A percentile compares a stretch with the other conserved stretches of the same genome.
These are phyloP conservation scores for Cudoniella acicularis DNA, from an alignment of 495 filamentous ascomycete species.

Conservation along the genomic window DNA sequence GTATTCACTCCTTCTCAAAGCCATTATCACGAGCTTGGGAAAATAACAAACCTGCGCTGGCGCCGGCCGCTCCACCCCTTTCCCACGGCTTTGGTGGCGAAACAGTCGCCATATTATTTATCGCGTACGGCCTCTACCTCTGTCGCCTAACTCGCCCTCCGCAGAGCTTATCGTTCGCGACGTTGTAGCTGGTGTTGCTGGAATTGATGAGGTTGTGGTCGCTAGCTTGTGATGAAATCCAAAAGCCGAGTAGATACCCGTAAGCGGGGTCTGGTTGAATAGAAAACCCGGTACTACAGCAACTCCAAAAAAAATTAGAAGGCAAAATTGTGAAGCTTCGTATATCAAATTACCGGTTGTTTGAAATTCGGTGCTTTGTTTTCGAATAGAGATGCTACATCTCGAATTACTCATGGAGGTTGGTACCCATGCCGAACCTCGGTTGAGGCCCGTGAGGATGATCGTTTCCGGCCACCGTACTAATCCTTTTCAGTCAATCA, in stretches of 20 bases:
- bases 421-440: background rate
- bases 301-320: background rate
- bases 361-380: no score
- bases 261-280: background rate
- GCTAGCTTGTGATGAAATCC: background rate
- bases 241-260: background rate
- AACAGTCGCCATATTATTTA: slow-evolving; percentile 17
- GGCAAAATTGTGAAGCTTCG: no score
- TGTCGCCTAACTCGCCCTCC: background rate
- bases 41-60: slow-evolving; percentile 49
- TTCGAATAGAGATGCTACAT: background rate
- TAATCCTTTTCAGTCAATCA: no score
- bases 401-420: background rate
- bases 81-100: slow-evolving; percentile 98
- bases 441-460: background rate
- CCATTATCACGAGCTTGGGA: background rate
- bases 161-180: background rate
- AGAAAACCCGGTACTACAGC: background rate
- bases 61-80: slow-evolving; percentile 59
- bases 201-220: background rate
- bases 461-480: background rate
- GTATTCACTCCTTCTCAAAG: background rate
- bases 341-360: no score
- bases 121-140: background rate
- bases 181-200: background rate